These are phyloP conservation scores for Pseudogymnoascus pannorum DNA, from an alignment of 2,329 filamentous ascomycete species.

Conservation along the genomic window DNA sequence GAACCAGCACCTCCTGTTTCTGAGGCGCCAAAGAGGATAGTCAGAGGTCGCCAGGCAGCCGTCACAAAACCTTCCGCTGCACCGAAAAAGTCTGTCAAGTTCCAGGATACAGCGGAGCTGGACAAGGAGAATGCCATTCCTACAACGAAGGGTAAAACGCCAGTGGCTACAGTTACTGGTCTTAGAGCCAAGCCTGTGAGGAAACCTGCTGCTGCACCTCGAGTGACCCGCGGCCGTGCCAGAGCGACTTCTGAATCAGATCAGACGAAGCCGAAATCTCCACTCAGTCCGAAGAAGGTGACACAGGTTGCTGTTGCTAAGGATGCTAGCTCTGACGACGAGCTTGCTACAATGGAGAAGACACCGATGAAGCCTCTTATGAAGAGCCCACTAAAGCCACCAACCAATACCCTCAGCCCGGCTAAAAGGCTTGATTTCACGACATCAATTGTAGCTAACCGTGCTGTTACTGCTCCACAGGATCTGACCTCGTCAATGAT, in stretches of 20 bases:
- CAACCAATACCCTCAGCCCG: slow-evolving; percentile 26
- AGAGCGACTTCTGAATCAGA: slow-evolving; percentile 27
- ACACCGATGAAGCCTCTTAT: slow-evolving; percentile 45
- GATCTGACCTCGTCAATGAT: slow-evolving; percentile 36
- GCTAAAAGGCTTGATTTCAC: slow-evolving; percentile 33
- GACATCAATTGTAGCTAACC: slow-evolving; percentile 26
- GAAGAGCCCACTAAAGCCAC: slow-evolving; percentile 49
- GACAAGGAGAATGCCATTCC: slow-evolving; percentile 57
- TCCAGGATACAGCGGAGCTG: slow-evolving; percentile 43
- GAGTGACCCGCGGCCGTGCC: slow-evolving; percentile 9
- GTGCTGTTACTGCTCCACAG: slow-evolving; percentile 26
- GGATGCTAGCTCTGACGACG: slow-evolving; percentile 48
- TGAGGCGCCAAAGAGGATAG: slow-evolving; percentile 32
- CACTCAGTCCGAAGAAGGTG: slow-evolving; percentile 59
- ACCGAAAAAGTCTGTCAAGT: slow-evolving; percentile 55
- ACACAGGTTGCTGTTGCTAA: slow-evolving; percentile 44
- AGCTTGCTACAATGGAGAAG: slow-evolving; percentile 46
- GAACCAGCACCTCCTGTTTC: slow-evolving; percentile 26
- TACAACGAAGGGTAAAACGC: slow-evolving; percentile 33
- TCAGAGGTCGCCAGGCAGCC: slow-evolving; percentile 31
- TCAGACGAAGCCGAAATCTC: slow-evolving; percentile 38
- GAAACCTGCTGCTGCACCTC: slow-evolving; percentile 31
- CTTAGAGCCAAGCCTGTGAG: slow-evolving; percentile 43
- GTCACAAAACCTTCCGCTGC: slow-evolving; percentile 34
- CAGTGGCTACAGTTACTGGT: slow-evolving; percentile 26